Evolutionary conservation across 148 eudicot species (phyloP).

Genomic region (Dysphania ambrosioides): DNA sequence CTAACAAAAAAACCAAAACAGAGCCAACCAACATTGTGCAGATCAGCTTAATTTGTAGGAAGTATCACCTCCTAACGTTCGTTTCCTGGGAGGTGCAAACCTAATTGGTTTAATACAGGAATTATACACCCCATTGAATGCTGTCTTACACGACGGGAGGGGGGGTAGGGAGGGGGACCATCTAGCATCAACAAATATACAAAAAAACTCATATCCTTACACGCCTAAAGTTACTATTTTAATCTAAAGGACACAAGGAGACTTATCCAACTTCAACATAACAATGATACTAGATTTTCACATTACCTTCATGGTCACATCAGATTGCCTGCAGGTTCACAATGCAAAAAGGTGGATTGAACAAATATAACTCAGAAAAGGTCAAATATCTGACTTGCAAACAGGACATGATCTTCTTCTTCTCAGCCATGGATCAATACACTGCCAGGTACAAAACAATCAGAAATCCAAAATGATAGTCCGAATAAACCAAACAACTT

Average conservation of each 20-base stretch:
- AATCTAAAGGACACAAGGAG: not conserved
- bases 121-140: too few species aligned
- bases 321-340: not conserved
- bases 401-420: conserved; percentile 81
- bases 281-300: too few species aligned
- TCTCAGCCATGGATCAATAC: conserved; percentile 96
- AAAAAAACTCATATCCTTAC: too few species aligned
- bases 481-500: not conserved
- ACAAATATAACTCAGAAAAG: conserved; percentile 6
- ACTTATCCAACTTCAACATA: too few species aligned
- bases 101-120: too few species aligned
- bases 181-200: too few species aligned
- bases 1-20: not conserved
- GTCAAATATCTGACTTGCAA: conserved; percentile 76
- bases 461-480: not conserved
- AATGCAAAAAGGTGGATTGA: not conserved
- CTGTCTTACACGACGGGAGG: too few species aligned
- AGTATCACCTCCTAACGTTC: too few species aligned
- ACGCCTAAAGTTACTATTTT: too few species aligned
- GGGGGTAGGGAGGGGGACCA: too few species aligned
- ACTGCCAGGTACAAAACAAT: conserved; percentile 44
- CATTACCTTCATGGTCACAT: conserved; percentile 15
- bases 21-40: not conserved
- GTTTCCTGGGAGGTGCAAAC: too few species aligned
- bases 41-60: not conserved